Percentiles rank a stretch among this genome's conserved stretches.
Conservation (phyloP, 352 stramenopile species). For the Phytophthora parvispora region DNA sequence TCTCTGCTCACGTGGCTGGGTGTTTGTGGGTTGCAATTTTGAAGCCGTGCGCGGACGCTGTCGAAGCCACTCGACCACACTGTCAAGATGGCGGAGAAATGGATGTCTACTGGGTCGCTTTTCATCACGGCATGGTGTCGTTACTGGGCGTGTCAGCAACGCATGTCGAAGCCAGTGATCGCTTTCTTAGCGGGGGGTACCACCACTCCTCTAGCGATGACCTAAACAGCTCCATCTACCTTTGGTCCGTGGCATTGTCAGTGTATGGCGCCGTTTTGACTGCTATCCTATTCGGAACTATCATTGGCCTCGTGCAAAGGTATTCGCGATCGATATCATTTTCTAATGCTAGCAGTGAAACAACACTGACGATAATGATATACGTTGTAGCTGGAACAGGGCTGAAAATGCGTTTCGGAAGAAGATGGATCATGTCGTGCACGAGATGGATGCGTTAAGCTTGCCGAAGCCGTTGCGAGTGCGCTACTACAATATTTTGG, state of each 20-base stretch:
- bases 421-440: slow-evolving; percentile 75
- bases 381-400: slow-evolving; percentile 58
- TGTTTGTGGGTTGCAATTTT: slow-evolving; percentile 72
- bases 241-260: slow-evolving; percentile 58
- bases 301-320: slow-evolving; percentile 72
- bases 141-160: slow-evolving; percentile 59
- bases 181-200: slow-evolving; percentile 66
- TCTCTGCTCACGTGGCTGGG: slow-evolving; percentile 58
- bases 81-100: slow-evolving; percentile 47
- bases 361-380: background rate
- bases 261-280: slow-evolving; percentile 56
- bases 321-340: slow-evolving; percentile 3
- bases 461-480: slow-evolving; percentile 65
- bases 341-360: background rate
- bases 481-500: background rate
- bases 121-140: slow-evolving; percentile 65
- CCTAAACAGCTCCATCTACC: slow-evolving; percentile 35
- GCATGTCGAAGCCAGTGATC: slow-evolving; percentile 53
- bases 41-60: slow-evolving; percentile 42
- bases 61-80: slow-evolving; percentile 29
- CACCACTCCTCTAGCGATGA: slow-evolving; percentile 21
- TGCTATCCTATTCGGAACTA: slow-evolving; percentile 62
- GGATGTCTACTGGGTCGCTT: slow-evolving; percentile 65
- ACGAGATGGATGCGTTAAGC: slow-evolving; percentile 74
- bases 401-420: slow-evolving; percentile 74